Conservation (phyloP, 345 rosid species). For the Cardamine resedifolia region DNA sequence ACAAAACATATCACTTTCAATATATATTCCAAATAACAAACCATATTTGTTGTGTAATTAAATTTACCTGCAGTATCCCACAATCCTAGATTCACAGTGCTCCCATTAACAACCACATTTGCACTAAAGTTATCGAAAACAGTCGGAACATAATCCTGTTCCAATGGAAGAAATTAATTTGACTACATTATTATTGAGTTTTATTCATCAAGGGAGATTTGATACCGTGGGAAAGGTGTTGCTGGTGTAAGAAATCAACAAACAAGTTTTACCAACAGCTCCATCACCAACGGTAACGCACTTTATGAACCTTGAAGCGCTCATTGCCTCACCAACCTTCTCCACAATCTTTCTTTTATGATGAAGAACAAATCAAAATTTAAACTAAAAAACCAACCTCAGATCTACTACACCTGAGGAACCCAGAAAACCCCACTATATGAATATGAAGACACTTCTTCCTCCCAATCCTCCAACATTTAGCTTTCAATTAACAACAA, state of each 20-base stretch:
- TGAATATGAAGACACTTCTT: background rate
- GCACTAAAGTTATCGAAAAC: slow-evolving; percentile 97
- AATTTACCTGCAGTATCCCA: slow-evolving; percentile 99
- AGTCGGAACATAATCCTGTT: slow-evolving; percentile 88
- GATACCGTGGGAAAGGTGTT: slow-evolving; percentile 34
- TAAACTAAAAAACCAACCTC: slow-evolving; percentile 13
- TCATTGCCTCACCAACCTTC: slow-evolving; percentile 26
- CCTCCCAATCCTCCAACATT: slow-evolving; percentile 22
- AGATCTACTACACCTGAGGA: slow-evolving; percentile 38
- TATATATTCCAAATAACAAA: too few relatives aligned
- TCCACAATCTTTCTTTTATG: background rate
- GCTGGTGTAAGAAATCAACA: slow-evolving; percentile 37
- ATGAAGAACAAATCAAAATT: background rate
- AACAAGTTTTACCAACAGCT: slow-evolving; percentile 41
- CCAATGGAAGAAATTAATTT: slow-evolving; percentile 28
- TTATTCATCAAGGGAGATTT: background rate
- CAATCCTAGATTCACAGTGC: slow-evolving; percentile 79
- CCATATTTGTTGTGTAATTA: too few relatives aligned
- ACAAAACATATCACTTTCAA: too few relatives aligned
- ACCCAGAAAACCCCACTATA: slow-evolving; percentile 3
- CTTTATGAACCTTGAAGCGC: slow-evolving; percentile 38
- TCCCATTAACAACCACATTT: slow-evolving; percentile 82
- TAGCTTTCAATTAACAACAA: background rate
- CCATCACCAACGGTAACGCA: slow-evolving; percentile 41
- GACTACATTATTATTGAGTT: background rate